phyloP scores from a whole-genome alignment of 345 rosid species.

The Punica granatum region DNA sequence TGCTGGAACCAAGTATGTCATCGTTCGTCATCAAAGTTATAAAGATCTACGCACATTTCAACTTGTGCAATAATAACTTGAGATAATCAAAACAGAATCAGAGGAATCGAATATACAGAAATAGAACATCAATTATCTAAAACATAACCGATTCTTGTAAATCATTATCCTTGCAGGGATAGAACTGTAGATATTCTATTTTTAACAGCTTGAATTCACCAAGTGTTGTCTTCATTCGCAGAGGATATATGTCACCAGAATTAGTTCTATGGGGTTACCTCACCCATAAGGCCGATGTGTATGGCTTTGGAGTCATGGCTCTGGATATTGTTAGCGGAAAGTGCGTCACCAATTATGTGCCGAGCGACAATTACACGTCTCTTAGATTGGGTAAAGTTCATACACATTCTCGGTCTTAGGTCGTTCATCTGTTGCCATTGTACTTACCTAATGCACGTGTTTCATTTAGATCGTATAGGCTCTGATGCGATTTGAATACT shows the following conservation, averaged over 20 bases:
- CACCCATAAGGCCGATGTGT: constrained; percentile 33
- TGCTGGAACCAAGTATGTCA: constrained; percentile 57
- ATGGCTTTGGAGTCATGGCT: constrained; percentile 31
- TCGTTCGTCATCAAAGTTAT: no score
- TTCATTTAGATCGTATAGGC: neutral
- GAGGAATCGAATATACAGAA: no score
- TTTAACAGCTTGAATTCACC: no score
- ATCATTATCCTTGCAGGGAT: no score
- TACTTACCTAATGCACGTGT: neutral
- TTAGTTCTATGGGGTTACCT: constrained; percentile 34
- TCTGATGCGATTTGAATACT: neutral
- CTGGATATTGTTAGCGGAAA: constrained; percentile 29
- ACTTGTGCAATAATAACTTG: no score
- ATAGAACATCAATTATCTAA: no score
- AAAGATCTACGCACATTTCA: no score
- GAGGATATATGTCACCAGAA: constrained; percentile 42
- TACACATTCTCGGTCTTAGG: neutral
- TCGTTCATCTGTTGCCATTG: neutral
- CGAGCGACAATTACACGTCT: constrained; percentile 20
- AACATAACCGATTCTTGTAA: no score
- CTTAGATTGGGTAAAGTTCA: constrained; percentile 24
- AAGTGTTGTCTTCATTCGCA: constrained; percentile 11
- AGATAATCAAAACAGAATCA: no score
- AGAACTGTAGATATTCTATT: no score
- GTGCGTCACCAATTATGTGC: constrained; percentile 14